Evolutionary conservation across 306 rosid species (phyloP), one percentile per base, ranked within the genome.

Genomic region (Acacia crassicarpa): DNA sequence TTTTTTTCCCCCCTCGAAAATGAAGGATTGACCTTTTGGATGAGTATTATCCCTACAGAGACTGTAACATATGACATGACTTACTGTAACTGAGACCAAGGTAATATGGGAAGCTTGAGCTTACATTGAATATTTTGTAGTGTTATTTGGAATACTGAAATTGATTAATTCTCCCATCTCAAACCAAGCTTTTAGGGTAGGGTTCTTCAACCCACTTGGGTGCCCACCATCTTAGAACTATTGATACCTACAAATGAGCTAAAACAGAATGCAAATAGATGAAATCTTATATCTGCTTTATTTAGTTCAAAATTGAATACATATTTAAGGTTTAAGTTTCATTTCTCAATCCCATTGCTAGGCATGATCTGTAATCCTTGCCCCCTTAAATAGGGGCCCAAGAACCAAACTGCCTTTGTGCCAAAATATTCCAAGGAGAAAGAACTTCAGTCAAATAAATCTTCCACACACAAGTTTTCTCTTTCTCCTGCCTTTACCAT

Each of bases 1-100:
- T 65, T 16, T 73, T 45, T 66, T 83, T 73, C 35, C 54, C 78
- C 35, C 54, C 78, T 73, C 62, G 70, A n/a, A 41, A 38, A 62
- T 40, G 35, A 61, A 46, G 49, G 69, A 68, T 59, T 67, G 19
- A 14, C 74, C 23, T 63, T 61, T 32, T 40, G 56, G 19, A 12
- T 71, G 13, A 61, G 27, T 32, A 72, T 61, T 22, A 61, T 15
- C 48, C 63, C 19, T 44, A 1, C 3, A 17, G 27, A 71, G 70
- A 40, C 44, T 65, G 33, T 53, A 45, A 25, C 27, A 75, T 77
- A 56, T 38, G 59, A 54, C 65, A 45, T 43, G 27, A 73, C 46
- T 59, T 68, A 35, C 62, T 68, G 72, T 61, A 8, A 25, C 2
- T 1, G 35, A 61, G 67, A 61, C 33, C 17, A 10, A 61, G 11